These are phyloP conservation scores for Pythium insidiosum DNA, from an alignment of 352 stramenopile species.

Conservation along the genomic window DNA sequence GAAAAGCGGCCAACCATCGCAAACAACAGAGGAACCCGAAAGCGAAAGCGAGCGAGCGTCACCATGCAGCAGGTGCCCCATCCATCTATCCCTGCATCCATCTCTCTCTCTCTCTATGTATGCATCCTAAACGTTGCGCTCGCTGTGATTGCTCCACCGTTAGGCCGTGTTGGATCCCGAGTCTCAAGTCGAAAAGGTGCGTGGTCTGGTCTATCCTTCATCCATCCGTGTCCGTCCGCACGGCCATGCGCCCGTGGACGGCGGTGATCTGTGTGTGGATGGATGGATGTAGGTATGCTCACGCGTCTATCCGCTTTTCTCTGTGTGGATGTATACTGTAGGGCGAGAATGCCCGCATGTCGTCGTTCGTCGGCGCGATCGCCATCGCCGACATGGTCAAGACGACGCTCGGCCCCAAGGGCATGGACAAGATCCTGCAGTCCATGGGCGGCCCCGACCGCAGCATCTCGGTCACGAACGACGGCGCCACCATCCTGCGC, in stretches of 20 bases:
- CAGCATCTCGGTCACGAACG: constrained; percentile 96
- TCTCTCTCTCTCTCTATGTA: too few relatives aligned
- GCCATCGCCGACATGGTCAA: constrained; percentile 99
- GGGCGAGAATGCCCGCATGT: constrained; percentile 98
- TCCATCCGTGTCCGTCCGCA: too few relatives aligned
- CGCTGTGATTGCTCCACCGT: too few relatives aligned
- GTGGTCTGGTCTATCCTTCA: not conserved
- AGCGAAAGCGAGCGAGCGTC: too few relatives aligned
- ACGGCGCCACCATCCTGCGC: constrained; percentile 98
- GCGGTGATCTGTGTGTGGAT: too few relatives aligned
- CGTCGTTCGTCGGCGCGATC: constrained; percentile 98
- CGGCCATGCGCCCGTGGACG: too few relatives aligned
- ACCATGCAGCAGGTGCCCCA: too few relatives aligned
- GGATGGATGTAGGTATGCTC: not conserved
- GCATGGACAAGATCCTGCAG: constrained; percentile 99
- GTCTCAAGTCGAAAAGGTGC: constrained; percentile 76
- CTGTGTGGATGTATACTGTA: too few relatives aligned
- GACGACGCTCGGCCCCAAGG: constrained; percentile 99
- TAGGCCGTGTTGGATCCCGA: constrained; percentile 69
- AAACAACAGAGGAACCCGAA: too few relatives aligned
- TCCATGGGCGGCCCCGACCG: constrained; percentile 80
- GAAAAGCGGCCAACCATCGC: too few relatives aligned
- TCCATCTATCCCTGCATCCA: too few relatives aligned
- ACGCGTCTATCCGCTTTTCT: not conserved
- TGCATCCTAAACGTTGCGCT: too few relatives aligned